Evolutionary conservation across 2,329 filamentous ascomycete species (phyloP).

Genomic region (Phyllosticta citribraziliensis): DNA sequence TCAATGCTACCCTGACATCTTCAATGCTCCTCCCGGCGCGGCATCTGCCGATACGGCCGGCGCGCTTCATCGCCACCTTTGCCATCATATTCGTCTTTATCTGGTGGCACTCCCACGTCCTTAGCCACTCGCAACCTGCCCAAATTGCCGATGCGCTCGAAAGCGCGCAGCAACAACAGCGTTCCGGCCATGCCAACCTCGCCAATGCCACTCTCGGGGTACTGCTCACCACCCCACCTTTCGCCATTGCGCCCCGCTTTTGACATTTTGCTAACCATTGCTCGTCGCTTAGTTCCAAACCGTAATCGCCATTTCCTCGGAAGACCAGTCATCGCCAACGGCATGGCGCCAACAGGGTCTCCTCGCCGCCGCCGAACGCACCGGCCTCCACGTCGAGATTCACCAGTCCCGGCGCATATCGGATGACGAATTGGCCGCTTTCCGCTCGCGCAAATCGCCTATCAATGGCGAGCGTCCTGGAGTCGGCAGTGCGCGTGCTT

Average conservation of each 20-base stretch:
- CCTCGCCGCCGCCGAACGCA: slow-evolving; percentile 2
- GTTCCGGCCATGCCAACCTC: background rate
- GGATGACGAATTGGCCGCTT: slow-evolving; percentile 1
- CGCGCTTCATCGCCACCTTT: slow-evolving; percentile 1
- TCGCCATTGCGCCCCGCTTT: background rate
- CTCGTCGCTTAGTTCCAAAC: slow-evolving; percentile 1
- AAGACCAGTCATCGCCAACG: slow-evolving; percentile 1
- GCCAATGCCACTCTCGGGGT: slow-evolving; percentile 7
- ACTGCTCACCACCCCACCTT: background rate
- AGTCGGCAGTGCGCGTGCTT: slow-evolving; percentile 4
- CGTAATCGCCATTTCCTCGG: slow-evolving; percentile 8
- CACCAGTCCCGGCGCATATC: slow-evolving; percentile 2
- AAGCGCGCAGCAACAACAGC: background rate
- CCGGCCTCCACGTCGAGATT: slow-evolving; percentile 3
- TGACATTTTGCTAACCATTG: background rate
- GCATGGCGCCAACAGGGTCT: slow-evolving; percentile 8
- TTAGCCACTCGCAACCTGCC: background rate
- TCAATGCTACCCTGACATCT: background rate
- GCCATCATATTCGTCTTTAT: background rate
- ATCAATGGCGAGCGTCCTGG: background rate
- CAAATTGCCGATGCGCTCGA: slow-evolving; percentile 1
- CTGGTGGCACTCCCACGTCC: slow-evolving; percentile 1
- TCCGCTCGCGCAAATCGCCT: background rate
- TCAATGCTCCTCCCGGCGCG: slow-evolving; percentile 5
- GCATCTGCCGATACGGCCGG: slow-evolving; percentile 2